Conservation (phyloP, 306 rosid genomes). For the Lathyrus tuberosus region DNA sequence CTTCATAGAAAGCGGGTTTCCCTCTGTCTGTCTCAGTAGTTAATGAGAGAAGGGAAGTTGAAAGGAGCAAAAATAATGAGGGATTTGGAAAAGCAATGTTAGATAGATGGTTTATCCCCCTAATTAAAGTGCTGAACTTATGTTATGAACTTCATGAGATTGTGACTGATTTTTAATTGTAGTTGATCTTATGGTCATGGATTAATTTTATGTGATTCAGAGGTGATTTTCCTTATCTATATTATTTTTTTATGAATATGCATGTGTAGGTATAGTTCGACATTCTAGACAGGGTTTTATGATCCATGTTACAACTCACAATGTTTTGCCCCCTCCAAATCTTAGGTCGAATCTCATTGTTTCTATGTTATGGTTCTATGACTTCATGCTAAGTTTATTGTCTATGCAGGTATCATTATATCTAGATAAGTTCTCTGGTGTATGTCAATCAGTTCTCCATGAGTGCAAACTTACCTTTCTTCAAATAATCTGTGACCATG, state of each 20-base stretch:
- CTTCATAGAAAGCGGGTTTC: not conserved
- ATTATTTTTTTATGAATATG: not conserved
- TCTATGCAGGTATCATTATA: constrained; percentile 86
- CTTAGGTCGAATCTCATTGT: not conserved
- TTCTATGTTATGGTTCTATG: constrained; percentile 4
- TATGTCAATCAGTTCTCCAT: constrained; percentile 90
- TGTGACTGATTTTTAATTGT: constrained; percentile 2
- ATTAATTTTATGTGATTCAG: not conserved
- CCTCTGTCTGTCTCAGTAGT: not conserved
- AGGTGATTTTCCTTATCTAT: not conserved
- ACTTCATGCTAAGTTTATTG: constrained; percentile 26
- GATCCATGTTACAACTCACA: constrained; percentile 3
- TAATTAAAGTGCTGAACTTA: not conserved
- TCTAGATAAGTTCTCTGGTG: constrained; percentile 95
- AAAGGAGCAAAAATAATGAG: not conserved
- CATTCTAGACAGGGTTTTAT: not conserved
- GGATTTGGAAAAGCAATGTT: not conserved
- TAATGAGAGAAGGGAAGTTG: not conserved
- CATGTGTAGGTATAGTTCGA: not conserved
- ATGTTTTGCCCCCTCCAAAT: not conserved
- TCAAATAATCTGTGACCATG: constrained; percentile 93
- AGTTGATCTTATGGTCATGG: not conserved
- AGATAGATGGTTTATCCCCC: not conserved
- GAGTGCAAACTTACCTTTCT: constrained; percentile 95
- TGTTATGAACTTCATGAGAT: constrained; percentile 3